These are phyloP conservation scores for Kalmanozyma brasiliensis DNA, from an alignment of 1,284 basidiomycete genomes.

Conservation along the genomic window DNA sequence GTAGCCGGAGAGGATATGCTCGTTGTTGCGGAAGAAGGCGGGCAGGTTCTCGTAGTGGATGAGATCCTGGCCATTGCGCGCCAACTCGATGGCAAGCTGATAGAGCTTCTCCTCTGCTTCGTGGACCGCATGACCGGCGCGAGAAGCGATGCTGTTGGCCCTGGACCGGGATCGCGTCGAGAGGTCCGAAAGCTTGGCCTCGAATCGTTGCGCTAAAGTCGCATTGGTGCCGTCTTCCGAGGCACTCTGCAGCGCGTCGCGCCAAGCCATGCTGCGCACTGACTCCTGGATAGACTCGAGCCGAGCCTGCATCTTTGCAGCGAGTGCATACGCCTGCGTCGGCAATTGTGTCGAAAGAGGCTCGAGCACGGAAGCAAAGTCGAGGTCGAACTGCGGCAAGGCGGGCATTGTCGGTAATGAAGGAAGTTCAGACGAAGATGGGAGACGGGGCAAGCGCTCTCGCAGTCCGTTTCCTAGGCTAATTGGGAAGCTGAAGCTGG, in stretches of 20 bases:
- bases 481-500: conserved; percentile 41
- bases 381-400: conserved; percentile 41
- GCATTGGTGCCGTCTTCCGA: conserved; percentile 7
- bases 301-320: conserved; percentile 47
- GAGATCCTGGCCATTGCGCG: conserved; percentile 55
- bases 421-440: conserved; percentile 34
- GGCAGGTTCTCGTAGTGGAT: conserved; percentile 62
- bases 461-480: conserved; percentile 32
- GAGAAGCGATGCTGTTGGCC: conserved; percentile 43
- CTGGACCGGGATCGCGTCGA: conserved; percentile 31
- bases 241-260: conserved; percentile 34
- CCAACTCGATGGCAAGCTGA: conserved; percentile 58
- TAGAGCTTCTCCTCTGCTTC: conserved; percentile 64
- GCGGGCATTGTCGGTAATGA: conserved; percentile 35
- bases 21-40: conserved; percentile 65
- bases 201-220: conserved; percentile 31
- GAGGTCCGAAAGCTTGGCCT: conserved; percentile 35
- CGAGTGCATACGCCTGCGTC: conserved; percentile 32
- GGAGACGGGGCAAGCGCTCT: conserved; percentile 39
- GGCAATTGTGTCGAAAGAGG: conserved; percentile 41
- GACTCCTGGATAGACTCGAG: conserved; percentile 56
- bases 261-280: conserved; percentile 50
- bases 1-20: conserved; percentile 65
- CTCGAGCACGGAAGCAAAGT: conserved; percentile 43
- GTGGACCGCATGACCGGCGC: conserved; percentile 49